Percentiles rank a stretch among this genome's conserved stretches.
phyloP scores from a whole-genome alignment of 2,329 filamentous ascomycete genomes.

The Chrysoporthe cubensis region DNA sequence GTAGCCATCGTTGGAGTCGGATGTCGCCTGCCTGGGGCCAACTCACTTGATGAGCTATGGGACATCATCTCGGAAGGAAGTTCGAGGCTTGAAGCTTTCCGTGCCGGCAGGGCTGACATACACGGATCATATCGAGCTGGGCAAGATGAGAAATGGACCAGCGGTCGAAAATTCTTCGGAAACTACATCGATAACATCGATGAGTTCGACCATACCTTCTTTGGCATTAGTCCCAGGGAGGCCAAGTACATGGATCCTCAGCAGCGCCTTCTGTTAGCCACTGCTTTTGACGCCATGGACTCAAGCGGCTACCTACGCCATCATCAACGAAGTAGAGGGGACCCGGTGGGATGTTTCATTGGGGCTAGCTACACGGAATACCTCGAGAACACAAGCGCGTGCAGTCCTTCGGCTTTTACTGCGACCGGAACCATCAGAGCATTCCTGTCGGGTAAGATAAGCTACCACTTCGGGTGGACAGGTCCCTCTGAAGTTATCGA shows the following conservation, averaged over 20 bases:
- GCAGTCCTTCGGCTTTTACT: too few relatives aligned
- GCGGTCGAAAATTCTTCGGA: background rate
- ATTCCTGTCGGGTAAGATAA: conserved; percentile 37
- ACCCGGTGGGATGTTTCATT: too few relatives aligned
- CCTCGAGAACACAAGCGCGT: too few relatives aligned
- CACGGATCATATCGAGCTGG: background rate
- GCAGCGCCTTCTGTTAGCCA: conserved; percentile 29
- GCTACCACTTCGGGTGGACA: conserved; percentile 46
- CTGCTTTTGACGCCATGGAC: too few relatives aligned
- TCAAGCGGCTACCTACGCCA: too few relatives aligned
- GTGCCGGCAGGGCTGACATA: background rate
- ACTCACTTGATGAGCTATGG: background rate
- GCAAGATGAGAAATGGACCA: background rate
- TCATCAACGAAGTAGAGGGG: too few relatives aligned
- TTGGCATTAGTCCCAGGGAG: conserved; percentile 34
- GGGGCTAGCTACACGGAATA: too few relatives aligned
- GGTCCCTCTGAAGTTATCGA: conserved; percentile 46
- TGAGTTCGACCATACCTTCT: conserved; percentile 35
- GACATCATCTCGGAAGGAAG: background rate
- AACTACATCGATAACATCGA: conserved; percentile 30
- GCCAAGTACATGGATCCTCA: conserved; percentile 35
- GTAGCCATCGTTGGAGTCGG: background rate
- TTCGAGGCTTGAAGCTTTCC: background rate
- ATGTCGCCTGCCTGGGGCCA: background rate
- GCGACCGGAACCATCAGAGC: too few relatives aligned